Evolutionary conservation across 805 yeast species (phyloP).

Genomic region (Limtongia smithiae): DNA sequence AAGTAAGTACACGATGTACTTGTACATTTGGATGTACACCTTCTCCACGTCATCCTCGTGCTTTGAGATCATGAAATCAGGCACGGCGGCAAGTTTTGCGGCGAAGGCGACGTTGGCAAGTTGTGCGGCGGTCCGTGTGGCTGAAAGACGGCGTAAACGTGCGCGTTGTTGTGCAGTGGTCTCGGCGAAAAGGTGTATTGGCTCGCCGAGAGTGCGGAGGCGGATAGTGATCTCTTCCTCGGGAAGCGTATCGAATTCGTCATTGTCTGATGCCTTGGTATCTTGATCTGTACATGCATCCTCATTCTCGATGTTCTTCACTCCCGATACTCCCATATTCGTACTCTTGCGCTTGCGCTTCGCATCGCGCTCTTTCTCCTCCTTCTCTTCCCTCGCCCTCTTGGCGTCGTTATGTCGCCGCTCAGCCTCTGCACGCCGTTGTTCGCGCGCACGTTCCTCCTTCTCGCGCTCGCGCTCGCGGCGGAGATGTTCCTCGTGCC

Average conservation of each 20-base stretch:
- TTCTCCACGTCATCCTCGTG: conserved; percentile 38
- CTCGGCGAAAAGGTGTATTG: conserved; percentile 31
- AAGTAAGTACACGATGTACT: conserved; percentile 47
- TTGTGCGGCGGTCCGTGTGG: conserved; percentile 27
- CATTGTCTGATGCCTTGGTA: not conserved
- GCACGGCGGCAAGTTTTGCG: conserved; percentile 33
- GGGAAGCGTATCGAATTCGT: conserved; percentile 7
- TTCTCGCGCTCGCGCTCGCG: conserved; percentile 37
- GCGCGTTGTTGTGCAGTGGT: conserved; percentile 22
- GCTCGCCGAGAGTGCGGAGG: conserved; percentile 33
- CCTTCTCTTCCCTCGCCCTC: conserved; percentile 29
- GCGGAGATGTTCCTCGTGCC: conserved; percentile 27
- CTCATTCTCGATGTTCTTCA: not conserved
- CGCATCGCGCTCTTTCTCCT: conserved; percentile 27
- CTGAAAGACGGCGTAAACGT: conserved; percentile 25
- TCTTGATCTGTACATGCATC: not conserved
- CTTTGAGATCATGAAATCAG: conserved; percentile 28
- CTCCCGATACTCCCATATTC: conserved; percentile 11
- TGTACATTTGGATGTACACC: conserved; percentile 45
- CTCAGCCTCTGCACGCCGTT: conserved; percentile 29
- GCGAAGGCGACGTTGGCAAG: conserved; percentile 26
- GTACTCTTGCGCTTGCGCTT: conserved; percentile 30
- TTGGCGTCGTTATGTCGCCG: conserved; percentile 28
- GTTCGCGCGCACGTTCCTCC: conserved; percentile 28
- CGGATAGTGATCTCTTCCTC: conserved; percentile 35